phyloP scores from a whole-genome alignment of 306 rosid genomes.

The Senna siamea region DNA sequence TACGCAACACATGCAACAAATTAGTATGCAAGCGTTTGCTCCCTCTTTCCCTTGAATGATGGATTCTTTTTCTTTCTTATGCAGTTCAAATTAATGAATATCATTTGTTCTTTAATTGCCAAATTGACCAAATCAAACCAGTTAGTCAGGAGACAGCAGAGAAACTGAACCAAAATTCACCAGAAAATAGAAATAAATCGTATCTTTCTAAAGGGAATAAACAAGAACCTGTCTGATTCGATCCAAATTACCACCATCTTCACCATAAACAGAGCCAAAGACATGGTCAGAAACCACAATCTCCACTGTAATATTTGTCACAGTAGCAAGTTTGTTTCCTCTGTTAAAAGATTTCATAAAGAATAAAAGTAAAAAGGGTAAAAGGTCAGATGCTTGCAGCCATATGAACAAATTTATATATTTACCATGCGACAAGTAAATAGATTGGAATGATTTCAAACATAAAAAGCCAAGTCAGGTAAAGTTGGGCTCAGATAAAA shows the following conservation, averaged over 20 bases:
- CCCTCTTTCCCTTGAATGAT: neutral
- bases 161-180: conserved; percentile 4
- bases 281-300: conserved; percentile 55
- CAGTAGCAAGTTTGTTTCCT: conserved; percentile 55
- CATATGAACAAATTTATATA: conserved; percentile 5
- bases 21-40: conserved; percentile 14
- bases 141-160: neutral
- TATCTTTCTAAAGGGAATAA: conserved; percentile 24
- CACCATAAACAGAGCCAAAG: conserved; percentile 66
- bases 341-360: conserved; percentile 45
- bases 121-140: conserved; percentile 12
- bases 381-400: conserved; percentile 26
- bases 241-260: conserved; percentile 64
- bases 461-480: neutral
- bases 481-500: neutral
- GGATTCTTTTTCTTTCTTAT: neutral
- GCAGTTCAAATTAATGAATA: conserved; percentile 5
- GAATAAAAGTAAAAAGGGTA: conserved; percentile 4
- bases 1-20: conserved; percentile 7
- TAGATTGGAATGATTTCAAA: conserved; percentile 2
- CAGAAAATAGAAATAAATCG: conserved; percentile 1
- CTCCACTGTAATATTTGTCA: conserved; percentile 69
- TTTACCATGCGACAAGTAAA: neutral
- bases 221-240: conserved; percentile 58
- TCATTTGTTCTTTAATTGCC: neutral